These are phyloP conservation scores for Cucumis sativus DNA, from an alignment of 306 rosid species.

Conservation along the genomic window Cucumber_9930_V3 NC_026661.2:5833501-5834000, in stretches of 20 bases:
- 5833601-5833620: constrained; percentile 88
- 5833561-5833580: constrained; percentile 65
- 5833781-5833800: constrained; percentile 78
- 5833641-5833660: constrained; percentile 52
- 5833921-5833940: background rate
- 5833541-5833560: constrained; percentile 72
- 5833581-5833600: constrained; percentile 61
- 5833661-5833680: constrained; percentile 5
- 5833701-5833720: constrained; percentile 3
- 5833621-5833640: constrained; percentile 86
- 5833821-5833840: constrained; percentile 47
- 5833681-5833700: background rate
- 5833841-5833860: background rate
- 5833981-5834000: no score
- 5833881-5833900: background rate
- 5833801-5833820: constrained; percentile 93
- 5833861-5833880: background rate
- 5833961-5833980: no score
- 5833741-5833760: constrained; percentile 99
- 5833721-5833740: constrained; percentile 5
- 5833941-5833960: no score
- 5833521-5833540: constrained; percentile 73
- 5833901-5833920: background rate
- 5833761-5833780: constrained; percentile 70
- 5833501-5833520: constrained; percentile 82